Evolutionary conservation across 805 yeast genomes (phyloP).

Genomic region (Saturnispora mendoncae): DNA sequence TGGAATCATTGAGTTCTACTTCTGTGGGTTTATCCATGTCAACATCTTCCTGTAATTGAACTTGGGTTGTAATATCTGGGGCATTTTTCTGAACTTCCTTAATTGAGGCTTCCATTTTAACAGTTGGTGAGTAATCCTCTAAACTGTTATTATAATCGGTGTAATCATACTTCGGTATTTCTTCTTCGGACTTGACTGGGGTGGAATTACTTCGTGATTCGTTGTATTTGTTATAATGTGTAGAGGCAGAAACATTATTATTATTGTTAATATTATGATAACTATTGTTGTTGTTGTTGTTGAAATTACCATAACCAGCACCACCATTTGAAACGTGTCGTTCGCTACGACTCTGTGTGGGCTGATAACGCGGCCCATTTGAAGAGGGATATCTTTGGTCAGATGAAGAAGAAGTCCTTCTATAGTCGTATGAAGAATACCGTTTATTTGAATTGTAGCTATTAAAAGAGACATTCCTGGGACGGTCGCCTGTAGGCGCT

Average conservation of each 20-base stretch:
- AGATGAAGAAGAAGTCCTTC: background rate
- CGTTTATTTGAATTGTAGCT: background rate
- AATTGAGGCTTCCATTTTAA: background rate
- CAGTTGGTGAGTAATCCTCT: background rate
- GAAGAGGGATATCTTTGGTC: background rate
- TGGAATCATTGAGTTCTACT: no score
- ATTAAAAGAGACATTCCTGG: background rate
- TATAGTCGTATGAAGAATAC: background rate
- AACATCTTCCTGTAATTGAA: no score
- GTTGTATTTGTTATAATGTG: background rate
- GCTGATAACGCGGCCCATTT: no score
- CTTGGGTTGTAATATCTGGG: no score
- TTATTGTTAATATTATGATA: no score
- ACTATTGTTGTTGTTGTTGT: background rate
- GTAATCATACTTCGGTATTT: background rate
- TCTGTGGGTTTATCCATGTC: no score
- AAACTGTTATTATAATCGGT: background rate
- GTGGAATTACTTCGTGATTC: conserved; percentile 1
- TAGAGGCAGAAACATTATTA: no score
- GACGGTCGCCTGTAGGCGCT: background rate
- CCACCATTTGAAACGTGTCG: no score
- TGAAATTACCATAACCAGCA: background rate
- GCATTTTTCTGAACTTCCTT: no score
- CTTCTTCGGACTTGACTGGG: background rate
- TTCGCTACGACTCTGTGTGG: no score